phyloP scores from a whole-genome alignment of 2,329 filamentous ascomycete genomes.

The Phaeomoniella chlamydospora region DNA sequence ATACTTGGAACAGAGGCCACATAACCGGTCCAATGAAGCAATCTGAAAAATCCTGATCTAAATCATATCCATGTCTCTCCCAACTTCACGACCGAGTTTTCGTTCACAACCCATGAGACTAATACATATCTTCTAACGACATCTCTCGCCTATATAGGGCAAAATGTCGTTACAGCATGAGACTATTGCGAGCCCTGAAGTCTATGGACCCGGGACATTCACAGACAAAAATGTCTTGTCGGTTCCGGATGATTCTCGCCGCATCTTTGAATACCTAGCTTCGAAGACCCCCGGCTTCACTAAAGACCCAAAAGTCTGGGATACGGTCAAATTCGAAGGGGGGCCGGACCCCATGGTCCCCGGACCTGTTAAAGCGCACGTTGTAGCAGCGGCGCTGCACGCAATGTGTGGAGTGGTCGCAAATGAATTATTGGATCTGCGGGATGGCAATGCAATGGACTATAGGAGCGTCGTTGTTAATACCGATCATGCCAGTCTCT shows the following conservation, averaged over 20 bases:
- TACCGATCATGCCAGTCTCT: conserved; percentile 32
- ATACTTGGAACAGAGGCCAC: too few species aligned
- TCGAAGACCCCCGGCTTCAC: conserved; percentile 25
- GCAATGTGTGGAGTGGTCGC: conserved; percentile 28
- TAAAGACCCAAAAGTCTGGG: conserved; percentile 13
- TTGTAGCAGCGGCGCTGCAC: conserved; percentile 25
- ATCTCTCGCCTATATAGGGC: too few species aligned
- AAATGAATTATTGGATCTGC: conserved; percentile 20
- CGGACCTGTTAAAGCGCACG: conserved; percentile 28
- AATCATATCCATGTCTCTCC: too few species aligned
- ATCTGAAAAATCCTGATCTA: too few species aligned
- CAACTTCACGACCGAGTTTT: too few species aligned
- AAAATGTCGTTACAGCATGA: background rate
- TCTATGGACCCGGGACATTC: conserved; percentile 26
- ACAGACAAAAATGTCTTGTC: conserved; percentile 22
- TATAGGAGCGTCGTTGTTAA: conserved; percentile 24
- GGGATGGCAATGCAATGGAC: conserved; percentile 3
- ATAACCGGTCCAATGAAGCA: too few species aligned
- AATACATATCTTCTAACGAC: too few species aligned
- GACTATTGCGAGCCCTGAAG: background rate
- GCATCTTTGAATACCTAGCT: conserved; percentile 24
- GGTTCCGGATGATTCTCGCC: conserved; percentile 16
- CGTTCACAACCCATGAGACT: too few species aligned
- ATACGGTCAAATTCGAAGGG: conserved; percentile 23
- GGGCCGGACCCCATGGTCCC: conserved; percentile 24